A percentile compares a stretch with the other conserved stretches of the same genome.
phyloP scores from a whole-genome alignment of 2,329 filamentous ascomycete genomes.

The Chalaropsis thielavioides region DNA sequence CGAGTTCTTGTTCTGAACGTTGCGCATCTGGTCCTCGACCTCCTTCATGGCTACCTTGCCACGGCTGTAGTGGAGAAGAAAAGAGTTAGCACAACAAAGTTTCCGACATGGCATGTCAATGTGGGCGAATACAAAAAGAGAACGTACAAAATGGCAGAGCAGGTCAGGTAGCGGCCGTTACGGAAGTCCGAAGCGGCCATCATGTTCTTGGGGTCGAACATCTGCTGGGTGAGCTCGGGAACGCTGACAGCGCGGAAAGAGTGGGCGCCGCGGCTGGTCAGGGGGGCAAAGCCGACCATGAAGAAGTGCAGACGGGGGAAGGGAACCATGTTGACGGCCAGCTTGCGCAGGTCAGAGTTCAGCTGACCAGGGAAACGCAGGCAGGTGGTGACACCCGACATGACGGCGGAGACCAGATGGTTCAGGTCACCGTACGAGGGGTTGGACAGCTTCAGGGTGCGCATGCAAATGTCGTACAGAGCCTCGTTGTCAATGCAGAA shows the following conservation, averaged over 20 bases:
- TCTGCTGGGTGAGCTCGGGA: conserved; percentile 97
- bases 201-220: conserved; percentile 99
- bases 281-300: conserved; percentile 99
- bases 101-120: too few species aligned
- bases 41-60: conserved; percentile 99
- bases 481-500: conserved; percentile 99
- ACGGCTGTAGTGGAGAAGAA: conserved; percentile 42
- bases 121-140: too few species aligned
- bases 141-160: conserved; percentile 95
- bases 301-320: conserved; percentile 99
- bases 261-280: conserved; percentile 73
- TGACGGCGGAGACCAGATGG: conserved; percentile 98
- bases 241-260: conserved; percentile 97
- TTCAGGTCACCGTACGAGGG: conserved; percentile 98
- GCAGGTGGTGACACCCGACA: conserved; percentile 98
- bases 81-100: conserved; percentile 5
- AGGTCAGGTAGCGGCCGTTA: conserved; percentile 98
- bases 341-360: conserved; percentile 98
- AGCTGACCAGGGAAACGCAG: conserved; percentile 98
- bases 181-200: conserved; percentile 99
- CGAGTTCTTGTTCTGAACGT: conserved; percentile 99
- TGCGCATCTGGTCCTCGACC: conserved; percentile 99
- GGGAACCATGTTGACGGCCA: conserved; percentile 99
- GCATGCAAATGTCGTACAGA: conserved; percentile 99
- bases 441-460: conserved; percentile 96